Base-by-base conservation (phyloP, 2,329 filamentous ascomycete species). In the Juglanconis juglandina region DNA sequence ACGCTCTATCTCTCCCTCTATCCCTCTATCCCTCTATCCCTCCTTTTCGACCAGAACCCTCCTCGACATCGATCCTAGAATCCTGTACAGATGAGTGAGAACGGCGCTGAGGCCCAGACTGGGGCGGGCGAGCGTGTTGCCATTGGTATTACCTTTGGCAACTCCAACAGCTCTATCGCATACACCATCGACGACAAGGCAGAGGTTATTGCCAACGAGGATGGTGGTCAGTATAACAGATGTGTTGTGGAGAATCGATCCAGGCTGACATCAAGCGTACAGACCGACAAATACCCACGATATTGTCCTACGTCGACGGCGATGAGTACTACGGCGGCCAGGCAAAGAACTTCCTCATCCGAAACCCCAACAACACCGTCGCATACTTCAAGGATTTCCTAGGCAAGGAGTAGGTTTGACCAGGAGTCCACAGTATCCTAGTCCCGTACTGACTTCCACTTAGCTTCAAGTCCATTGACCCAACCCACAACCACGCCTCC, bases 201-300 rank as follows among this genome's bases (percentile, higher is more conserved):
- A 66, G 92, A 97, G 75, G 94, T 99, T 66, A 98, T 99, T 79
- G 95, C 95, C 72, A 98, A 99, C 79, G 95, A 98, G 81, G 95
- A 98, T 73, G 95, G 95, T 82, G 91, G 91, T 92, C 75, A 72
- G 86, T 77, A 33, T n/a, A 56, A 33, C 49, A 50, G 8, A 17
- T 30, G 33, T 44, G 48, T 35, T 6, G 46, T 9, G 1, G 5
- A 44, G 35, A n/a, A 33, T 33, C n/a, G n/a, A 14, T 10, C 1
- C 5, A 24, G 6, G 42, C 56, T 58, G 11, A 56, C 10, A 44
- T 17, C 8, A n/a, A 44, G 55, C 35, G 56, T 51, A 61, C 66
- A 94, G 95, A 99, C 78, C 93, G 95, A 76, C 94, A 98, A 77
- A 99, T 99, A 67, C 95, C 95, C 66, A 91, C 92, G 48, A 87